Percentiles rank a stretch among this genome's conserved stretches.
Conservation (phyloP, 2,329 filamentous ascomycete species). For the Penicillium fuscoglaucum region DNA sequence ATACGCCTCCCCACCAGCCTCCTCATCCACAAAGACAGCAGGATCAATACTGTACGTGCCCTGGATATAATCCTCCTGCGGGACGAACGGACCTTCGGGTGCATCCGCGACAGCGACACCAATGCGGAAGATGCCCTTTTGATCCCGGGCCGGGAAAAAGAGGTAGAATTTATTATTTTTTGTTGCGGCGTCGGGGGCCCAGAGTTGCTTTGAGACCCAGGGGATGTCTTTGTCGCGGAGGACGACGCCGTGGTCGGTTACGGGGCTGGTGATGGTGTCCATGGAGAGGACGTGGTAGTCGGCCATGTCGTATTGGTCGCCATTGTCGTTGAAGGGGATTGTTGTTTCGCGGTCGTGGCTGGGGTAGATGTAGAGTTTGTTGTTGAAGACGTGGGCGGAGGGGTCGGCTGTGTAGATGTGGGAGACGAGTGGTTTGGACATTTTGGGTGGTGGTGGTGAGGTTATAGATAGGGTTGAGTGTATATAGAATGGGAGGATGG, state of each 20-base stretch:
- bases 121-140: constrained; percentile 69
- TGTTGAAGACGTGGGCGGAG: constrained; percentile 76
- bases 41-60: constrained; percentile 78
- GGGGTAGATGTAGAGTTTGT: constrained; percentile 74
- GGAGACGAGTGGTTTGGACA: constrained; percentile 62
- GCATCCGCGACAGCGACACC: constrained; percentile 66
- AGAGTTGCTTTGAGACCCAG: constrained; percentile 77
- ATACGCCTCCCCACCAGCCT: constrained; percentile 56
- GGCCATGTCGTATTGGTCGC: constrained; percentile 80
- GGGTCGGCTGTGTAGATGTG: constrained; percentile 78
- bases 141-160: constrained; percentile 74
- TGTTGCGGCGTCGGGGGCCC: constrained; percentile 73
- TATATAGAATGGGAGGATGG: too few relatives aligned
- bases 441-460: constrained; percentile 3
- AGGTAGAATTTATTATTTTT: constrained; percentile 73
- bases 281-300: constrained; percentile 79
- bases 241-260: constrained; percentile 72
- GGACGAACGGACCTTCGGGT: constrained; percentile 69
- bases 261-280: constrained; percentile 56
- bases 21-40: constrained; percentile 70
- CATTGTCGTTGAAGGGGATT: constrained; percentile 77
- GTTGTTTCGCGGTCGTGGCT: constrained; percentile 76
- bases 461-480: not conserved
- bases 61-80: constrained; percentile 64
- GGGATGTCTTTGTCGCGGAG: constrained; percentile 66